phyloP scores from a whole-genome alignment of 805 yeast species.

The Pichia rugopelliculosa region DNA sequence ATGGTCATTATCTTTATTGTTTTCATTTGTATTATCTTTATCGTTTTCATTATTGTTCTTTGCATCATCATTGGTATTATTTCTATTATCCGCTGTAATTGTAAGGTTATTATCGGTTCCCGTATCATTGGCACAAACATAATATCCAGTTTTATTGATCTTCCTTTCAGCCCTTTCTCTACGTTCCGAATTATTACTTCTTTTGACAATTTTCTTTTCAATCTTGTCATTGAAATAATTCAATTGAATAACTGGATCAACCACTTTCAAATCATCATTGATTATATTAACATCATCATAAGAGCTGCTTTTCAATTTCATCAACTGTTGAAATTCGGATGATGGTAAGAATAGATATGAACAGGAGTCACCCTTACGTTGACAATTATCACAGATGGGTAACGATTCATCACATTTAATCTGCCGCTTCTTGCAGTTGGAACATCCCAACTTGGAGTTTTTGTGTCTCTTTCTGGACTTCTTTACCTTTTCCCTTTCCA shows the following conservation, averaged over 20 bases:
- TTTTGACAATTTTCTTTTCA: neutral
- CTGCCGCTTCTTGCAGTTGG: conserved; percentile 22
- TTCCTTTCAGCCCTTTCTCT: neutral
- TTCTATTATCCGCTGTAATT: too few relatives aligned
- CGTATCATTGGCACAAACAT: neutral
- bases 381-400: conserved; percentile 23
- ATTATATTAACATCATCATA: neutral
- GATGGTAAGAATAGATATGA: conserved; percentile 2
- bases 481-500: conserved; percentile 21
- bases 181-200: neutral
- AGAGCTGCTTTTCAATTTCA: neutral
- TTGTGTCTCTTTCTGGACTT: conserved; percentile 47
- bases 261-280: neutral
- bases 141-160: neutral
- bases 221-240: neutral
- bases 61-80: too few relatives aligned
- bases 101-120: too few relatives aligned
- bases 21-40: too few relatives aligned
- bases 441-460: conserved; percentile 32
- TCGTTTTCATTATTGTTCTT: neutral
- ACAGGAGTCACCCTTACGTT: conserved; percentile 9
- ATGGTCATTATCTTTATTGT: too few relatives aligned
- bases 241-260: neutral
- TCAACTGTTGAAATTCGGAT: conserved; percentile 2
- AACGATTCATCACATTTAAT: conserved; percentile 25